Evolutionary conservation across 2,329 filamentous ascomycete genomes (phyloP), one percentile per base, ranked within the genome.

Genomic region (Colletotrichum graminicola): DNA sequence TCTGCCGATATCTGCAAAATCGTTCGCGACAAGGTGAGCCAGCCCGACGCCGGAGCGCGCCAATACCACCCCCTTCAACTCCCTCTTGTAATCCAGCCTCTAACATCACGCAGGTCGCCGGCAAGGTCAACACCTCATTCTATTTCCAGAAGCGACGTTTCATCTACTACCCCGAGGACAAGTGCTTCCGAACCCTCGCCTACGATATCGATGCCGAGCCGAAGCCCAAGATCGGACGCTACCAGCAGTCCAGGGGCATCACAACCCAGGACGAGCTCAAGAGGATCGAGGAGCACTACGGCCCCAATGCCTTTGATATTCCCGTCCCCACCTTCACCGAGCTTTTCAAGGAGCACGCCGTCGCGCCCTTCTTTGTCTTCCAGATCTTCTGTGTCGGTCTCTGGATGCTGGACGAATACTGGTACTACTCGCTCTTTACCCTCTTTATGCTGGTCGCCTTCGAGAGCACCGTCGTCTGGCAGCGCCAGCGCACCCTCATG

Each of bases 391-490:
- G 97, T 77, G 96, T 99, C 70, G 97, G 96, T 21, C 85, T 99
- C 73, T 99, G 96, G 96, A 94, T 98, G 91, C 85, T 99, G 79
- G 96, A 99, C 79, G 97, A 99, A 83, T 99, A 98, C 84, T 99
- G 97, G 96, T 99, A 99, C 86, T 99, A 99, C 84, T 98, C 96
- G 73, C 89, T 99, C 26, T 99, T 99, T 83, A 99, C 97, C 0
- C 91, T 99, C 29, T 95, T 98, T 85, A 99, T 99, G 97, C 90
- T 99, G 67, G 94, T 99, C 75, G 92, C 90, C 71, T 99, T 99
- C 77, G 96, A 99, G 85, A 98, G 95, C 81, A 99, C 96, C 2
- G 97, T 99, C 47, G 97, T 99, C 21, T 99, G 96, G 97, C 96
- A 99, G 84, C 91, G 96, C 73, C 96, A 99, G 88, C 90, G 95